Evolutionary conservation across 805 yeast genomes (phyloP), one percentile per base, ranked within the genome.

Genomic region (Lipomyces sp.): DNA sequence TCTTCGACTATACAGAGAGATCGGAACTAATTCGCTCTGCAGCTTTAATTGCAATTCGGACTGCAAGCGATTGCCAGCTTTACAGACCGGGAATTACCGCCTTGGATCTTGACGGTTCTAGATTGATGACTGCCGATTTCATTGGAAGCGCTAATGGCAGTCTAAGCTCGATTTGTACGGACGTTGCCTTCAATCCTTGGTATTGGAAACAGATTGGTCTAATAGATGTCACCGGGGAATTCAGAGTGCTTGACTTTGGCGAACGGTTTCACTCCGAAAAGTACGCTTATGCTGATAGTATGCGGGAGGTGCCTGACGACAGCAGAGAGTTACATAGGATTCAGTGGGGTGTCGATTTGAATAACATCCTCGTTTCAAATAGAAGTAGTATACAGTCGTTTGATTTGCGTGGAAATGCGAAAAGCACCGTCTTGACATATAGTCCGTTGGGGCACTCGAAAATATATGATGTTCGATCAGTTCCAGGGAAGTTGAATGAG

Each of bases 191-290:
- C 51, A 68, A 68, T 47, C 74, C 75, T 0, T 62, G 61, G 56
- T 62, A 65, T 22, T 51, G 55, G 46, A 47, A 55, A 10, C 58
- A 59, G 23, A 57, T 75, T 49, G 67, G 65, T 3, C 57, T 69
- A 2, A 61, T 76, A 3, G 81, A 78, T 58, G 60, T 70, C 5
- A 63, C 67, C 28, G 82, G 82, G 0, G 39, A 32, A 16, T 24
- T 45, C 11, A 26, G 28, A 19, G 14, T 45, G 7, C 4, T 6
- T 11, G n/a, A 21, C 6, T 6, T 36, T 18, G 18, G 23, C 8
- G 39, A 36, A 19, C 14, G 33, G 4, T 33, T 23, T 18, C 39
- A 39, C 33, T 16, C 11, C 31, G 2, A 37, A 26, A 28, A 13
- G 33, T 19, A 31, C n/a, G n/a, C n/a, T 24, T 18, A 41, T 29